Base-by-base conservation (phyloP, 2,329 filamentous ascomycete genomes). In the Trichothecium roseum region DNA sequence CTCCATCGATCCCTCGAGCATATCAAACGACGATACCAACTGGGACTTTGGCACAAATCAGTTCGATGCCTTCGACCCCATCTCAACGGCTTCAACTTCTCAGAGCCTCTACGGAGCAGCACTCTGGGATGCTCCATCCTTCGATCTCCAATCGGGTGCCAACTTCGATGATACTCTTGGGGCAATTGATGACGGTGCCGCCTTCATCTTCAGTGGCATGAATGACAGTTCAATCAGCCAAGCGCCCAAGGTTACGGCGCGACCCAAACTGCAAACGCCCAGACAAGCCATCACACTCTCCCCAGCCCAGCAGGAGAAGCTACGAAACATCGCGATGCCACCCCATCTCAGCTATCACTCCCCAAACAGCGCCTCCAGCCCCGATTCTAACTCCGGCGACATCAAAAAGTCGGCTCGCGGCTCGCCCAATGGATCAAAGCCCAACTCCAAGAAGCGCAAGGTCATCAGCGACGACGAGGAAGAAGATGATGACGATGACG, bases 251-350 rank as follows among this genome's bases (percentile, higher is more conserved):
- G 37, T 49, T 17, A 40, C 50, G 17, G 46, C 49, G 28, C 20
- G 20, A 24, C 6, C 20, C 20, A 24, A 24, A 24, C 10, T 24
- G 20, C 20, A 24, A 24, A 24, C 20, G 20, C 20, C 20, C 10
- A 24, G 20, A 24, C 20, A 24, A 24, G 20, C 20, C 20, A 24
- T 24, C 10, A 24, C 20, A 18, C 57, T 80, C 37, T 78, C 72
- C 26, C 66, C 68, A 22, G 72, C 72, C 17, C 68, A 77, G 50
- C 71, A 75, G 48, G 73, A 78, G 50, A 68, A 72, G 48, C 60
- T 80, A 32, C 70, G 69, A 45, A 74, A 64, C 42, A 78, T 79
- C 49, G 75, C 74, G 45, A 80, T 80, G 74, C 75, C 76, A 12
- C 60, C 69, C 17, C 70, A 76, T 44, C 63, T 78, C 14, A 71